These are phyloP conservation scores for Porphyrellus sp. DNA, from an alignment of 1,284 basidiomycete species.

Conservation along the genomic window DNA sequence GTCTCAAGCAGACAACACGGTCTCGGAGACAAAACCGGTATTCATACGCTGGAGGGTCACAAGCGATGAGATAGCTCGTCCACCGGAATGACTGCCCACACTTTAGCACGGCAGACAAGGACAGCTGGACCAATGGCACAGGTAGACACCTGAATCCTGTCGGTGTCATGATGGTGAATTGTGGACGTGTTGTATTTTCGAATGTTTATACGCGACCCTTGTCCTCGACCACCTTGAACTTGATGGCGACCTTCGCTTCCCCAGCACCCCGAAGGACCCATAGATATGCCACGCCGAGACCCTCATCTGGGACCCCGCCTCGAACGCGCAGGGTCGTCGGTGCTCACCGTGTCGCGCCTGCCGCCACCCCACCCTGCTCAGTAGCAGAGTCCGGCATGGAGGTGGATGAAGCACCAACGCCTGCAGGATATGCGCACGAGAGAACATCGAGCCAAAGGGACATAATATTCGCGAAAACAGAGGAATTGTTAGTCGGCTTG, in stretches of 20 bases:
- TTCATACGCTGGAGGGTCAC: constrained; percentile 44
- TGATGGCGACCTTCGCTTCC: constrained; percentile 37
- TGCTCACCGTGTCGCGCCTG: constrained; percentile 23
- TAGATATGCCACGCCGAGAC: constrained; percentile 37
- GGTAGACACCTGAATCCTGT: constrained; percentile 58
- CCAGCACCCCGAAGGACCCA: constrained; percentile 47
- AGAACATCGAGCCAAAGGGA: constrained; percentile 38
- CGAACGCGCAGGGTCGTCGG: constrained; percentile 28
- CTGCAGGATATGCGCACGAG: constrained; percentile 30
- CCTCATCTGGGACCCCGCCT: constrained; percentile 39
- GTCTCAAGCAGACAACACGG: constrained; percentile 80
- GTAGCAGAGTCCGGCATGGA: constrained; percentile 56
- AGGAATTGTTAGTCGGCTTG: constrained; percentile 65
- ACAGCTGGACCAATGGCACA: constrained; percentile 62
- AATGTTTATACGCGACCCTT: constrained; percentile 11
- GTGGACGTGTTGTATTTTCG: constrained; percentile 8
- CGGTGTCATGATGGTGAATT: constrained; percentile 4
- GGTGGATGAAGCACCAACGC: constrained; percentile 51
- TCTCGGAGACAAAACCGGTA: constrained; percentile 75
- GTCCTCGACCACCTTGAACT: constrained; percentile 12
- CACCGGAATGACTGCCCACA: constrained; percentile 84
- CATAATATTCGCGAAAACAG: constrained; percentile 65
- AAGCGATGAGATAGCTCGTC: constrained; percentile 44
- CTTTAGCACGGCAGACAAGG: constrained; percentile 67
- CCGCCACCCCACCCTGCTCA: constrained; percentile 35